Evolutionary conservation across 306 rosid species (phyloP), one percentile per base, ranked within the genome.

Genomic region (Dicorynia guianensis): DNA sequence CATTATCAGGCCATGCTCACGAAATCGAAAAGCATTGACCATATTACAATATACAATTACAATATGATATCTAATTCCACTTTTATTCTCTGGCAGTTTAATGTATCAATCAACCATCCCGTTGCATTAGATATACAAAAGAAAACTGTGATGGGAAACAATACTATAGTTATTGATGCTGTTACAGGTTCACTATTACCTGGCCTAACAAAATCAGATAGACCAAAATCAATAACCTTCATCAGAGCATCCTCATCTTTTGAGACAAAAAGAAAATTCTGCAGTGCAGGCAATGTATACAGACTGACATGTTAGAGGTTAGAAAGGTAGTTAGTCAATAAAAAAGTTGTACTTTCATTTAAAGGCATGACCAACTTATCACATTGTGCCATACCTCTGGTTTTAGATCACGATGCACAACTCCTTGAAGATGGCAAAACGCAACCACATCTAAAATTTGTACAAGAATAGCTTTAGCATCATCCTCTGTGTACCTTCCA

Each of bases 141-240:
- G 17, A 69, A 67, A 67, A 73, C 53, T 18, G 49, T 1, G n/a
- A 38, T 43, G 43, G 59, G 55, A 55, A 43, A 40, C n/a, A 10
- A 19, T 55, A n/a, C 17, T 65, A 72, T 71, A 67, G 25, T 38
- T 19, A 42, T 34, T 34, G 25, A 73, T 55, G 63, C 63, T 54
- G 53, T 40, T 59, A 30, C 60, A 60, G 70, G 60, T 38, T 50
- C 54, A 39, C 67, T 63, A 33, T 84, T 89, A 92, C 98, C 97
- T 78, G 98, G 97, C 84, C 87, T 85, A 66, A 90, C 86, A 76
- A 88, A 92, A 85, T 95, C 98, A 12, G 98, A 95, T 81, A 95
- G 93, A 87, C 98, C 98, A 89, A 95, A 95, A 79, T 95, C 98
- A 58, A 90, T 95, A 80, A 81, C 96, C 87, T 92, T 95, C 88